Evolutionary conservation across 2,329 filamentous ascomycete genomes (phyloP).

Genomic region (Beauveria australis): DNA sequence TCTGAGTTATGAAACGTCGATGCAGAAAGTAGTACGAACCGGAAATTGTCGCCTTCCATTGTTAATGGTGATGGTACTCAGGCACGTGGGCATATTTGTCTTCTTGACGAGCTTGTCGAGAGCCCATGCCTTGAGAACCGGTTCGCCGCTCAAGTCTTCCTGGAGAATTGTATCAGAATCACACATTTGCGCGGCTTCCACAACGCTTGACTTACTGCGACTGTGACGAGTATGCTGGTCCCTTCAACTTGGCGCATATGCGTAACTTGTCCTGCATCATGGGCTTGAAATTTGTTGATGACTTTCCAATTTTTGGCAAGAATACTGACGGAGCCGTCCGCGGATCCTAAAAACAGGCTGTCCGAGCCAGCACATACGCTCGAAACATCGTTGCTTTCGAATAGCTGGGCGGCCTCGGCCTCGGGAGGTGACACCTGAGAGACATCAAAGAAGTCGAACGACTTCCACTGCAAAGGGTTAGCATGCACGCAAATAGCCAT

Average conservation of each 20-base stretch:
- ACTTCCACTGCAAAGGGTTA: conserved; percentile 69
- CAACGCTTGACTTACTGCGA: conserved; percentile 43
- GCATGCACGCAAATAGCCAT: not conserved
- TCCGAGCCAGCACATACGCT: conserved; percentile 81
- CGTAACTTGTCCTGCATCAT: conserved; percentile 72
- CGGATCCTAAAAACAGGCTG: conserved; percentile 80
- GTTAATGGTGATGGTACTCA: conserved; percentile 77
- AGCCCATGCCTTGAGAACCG: conserved; percentile 93
- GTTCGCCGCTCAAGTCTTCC: conserved; percentile 83
- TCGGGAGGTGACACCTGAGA: conserved; percentile 72
- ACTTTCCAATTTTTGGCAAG: conserved; percentile 83
- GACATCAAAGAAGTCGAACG: conserved; percentile 98
- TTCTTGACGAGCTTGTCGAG: conserved; percentile 92
- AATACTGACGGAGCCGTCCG: conserved; percentile 80
- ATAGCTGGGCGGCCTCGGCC: conserved; percentile 67
- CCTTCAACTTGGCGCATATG: conserved; percentile 89
- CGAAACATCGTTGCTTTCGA: conserved; percentile 76
- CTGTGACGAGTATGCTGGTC: conserved; percentile 76
- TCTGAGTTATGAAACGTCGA: conserved; percentile 1
- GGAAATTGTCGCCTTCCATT: conserved; percentile 91
- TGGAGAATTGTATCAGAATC: conserved; percentile 21
- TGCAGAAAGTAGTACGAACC: conserved; percentile 30
- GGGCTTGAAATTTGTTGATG: conserved; percentile 76
- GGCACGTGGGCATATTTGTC: conserved; percentile 77
- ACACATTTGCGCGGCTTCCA: not conserved